These are phyloP conservation scores for Melanopsichium pennsylvanicum DNA, from an alignment of 1,284 basidiomycete species.

Conservation along the genomic window DNA sequence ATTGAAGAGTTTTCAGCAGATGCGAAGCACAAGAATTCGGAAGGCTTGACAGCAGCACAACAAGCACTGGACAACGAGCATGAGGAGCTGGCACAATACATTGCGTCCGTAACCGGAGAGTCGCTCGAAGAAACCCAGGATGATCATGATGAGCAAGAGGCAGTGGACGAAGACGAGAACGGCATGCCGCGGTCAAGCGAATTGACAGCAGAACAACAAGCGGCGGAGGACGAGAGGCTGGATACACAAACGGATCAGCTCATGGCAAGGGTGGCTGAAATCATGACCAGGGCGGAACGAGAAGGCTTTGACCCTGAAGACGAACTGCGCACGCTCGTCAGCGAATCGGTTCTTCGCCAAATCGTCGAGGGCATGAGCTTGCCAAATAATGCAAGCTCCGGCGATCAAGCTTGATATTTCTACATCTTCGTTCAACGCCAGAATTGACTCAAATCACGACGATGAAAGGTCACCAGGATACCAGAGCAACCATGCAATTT, in stretches of 20 bases:
- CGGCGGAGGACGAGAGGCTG: conserved; percentile 25
- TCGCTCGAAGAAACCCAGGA: conserved; percentile 11
- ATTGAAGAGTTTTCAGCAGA: conserved; percentile 60
- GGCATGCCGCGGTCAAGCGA: conserved; percentile 5
- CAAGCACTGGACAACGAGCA: conserved; percentile 55
- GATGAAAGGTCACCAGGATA: no score
- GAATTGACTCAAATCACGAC: no score
- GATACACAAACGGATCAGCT: conserved; percentile 46
- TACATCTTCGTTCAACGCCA: no score
- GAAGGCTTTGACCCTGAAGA: conserved; percentile 51
- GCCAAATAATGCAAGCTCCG: background rate
- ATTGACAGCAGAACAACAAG: conserved; percentile 13
- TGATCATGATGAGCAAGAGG: conserved; percentile 26
- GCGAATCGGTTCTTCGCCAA: conserved; percentile 51
- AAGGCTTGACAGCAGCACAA: conserved; percentile 55
- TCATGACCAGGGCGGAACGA: conserved; percentile 45
- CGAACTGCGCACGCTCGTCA: conserved; percentile 46
- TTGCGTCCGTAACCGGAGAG: conserved; percentile 53
- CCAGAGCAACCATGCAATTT: no score
- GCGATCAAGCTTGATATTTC: conserved; percentile 4
- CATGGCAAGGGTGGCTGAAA: conserved; percentile 51
- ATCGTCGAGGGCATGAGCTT: conserved; percentile 49
- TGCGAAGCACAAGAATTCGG: conserved; percentile 48
- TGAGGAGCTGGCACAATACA: conserved; percentile 51
- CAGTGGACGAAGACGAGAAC: conserved; percentile 38